Base-by-base conservation (phyloP, 108 stramenopile species). In the Cyclotella kingstonii region DNA sequence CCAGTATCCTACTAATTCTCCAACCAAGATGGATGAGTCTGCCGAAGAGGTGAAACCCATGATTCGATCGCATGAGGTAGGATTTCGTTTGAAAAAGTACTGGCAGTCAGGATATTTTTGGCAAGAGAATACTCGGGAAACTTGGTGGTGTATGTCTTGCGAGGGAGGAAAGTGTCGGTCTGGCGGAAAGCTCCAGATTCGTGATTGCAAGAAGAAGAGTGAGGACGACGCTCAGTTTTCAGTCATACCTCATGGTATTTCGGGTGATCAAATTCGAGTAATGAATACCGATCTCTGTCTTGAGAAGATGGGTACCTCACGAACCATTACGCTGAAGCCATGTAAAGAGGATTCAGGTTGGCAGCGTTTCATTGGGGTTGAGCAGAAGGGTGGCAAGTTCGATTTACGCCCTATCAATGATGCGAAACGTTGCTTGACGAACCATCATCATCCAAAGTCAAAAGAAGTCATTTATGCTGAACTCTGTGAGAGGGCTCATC, bases 41-140 rank as follows among this genome's bases (percentile, higher is more conserved):
- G 4, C 14, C n/a, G 7, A 38, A 35, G 36, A 27, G 3, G 5
- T 41, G n/a, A n/a, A 31, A 5, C 28, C 56, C 14, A 43, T 29
- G 23, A 41, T 12, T 5, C 14, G 56, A 43, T 57, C 56, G 3
- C 10, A 26, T 4, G 56, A 42, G 12, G 3, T 6, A n/a, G 40
- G 60, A 4, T 81, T 85, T 38, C 42, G 54, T 22, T 30, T 85
- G 11, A 77, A 70, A 46, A 17, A 82, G n/a, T 73, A 82, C 42
- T 85, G 84, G 84, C 36, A 85, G 44, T 34, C 69, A 11, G 71
- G 77, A 3, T 81, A 82, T 53, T 70, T 52, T 28, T 85, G 84
- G 84, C 84, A 85, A 76, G 81, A 85, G 23, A 78, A 73, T 47
- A 57, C 43, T 19, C 30, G 63, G 22, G 81, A 85, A 36, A 81